Percentiles rank a stretch among this genome's conserved stretches.
Conservation (phyloP, 495 filamentous ascomycete genomes). For the Chaetomium cochliodes region DNA sequence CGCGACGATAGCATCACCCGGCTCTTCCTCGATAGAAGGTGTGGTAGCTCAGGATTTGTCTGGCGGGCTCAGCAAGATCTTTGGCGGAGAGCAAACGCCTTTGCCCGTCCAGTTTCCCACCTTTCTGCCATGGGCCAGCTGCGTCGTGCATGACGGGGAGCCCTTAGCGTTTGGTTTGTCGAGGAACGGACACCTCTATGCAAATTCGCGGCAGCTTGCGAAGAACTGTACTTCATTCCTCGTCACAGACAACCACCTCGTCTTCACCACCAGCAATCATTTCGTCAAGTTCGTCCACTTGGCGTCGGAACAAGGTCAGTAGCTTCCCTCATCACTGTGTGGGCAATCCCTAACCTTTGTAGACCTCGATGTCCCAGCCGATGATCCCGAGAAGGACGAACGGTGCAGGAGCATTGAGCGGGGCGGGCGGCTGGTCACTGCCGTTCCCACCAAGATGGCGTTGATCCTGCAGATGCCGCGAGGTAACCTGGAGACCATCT, state of each 20-base stretch:
- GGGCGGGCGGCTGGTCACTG: conserved; percentile 80
- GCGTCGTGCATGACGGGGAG: conserved; percentile 40
- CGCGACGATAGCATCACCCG: conserved; percentile 24
- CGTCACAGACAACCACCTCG: conserved; percentile 75
- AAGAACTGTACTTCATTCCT: conserved; percentile 90
- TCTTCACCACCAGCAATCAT: conserved; percentile 89
- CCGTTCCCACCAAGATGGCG: conserved; percentile 80
- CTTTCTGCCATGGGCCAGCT: conserved; percentile 55
- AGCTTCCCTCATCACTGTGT: neutral
- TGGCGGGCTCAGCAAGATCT: conserved; percentile 36
- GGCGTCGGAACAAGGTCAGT: conserved; percentile 61
- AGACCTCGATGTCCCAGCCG: conserved; percentile 78
- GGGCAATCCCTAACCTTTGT: conserved; percentile 19
- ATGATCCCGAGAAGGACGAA: conserved; percentile 90
- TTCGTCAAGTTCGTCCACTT: conserved; percentile 92
- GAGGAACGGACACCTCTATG: conserved; percentile 71
- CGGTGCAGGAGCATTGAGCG: conserved; percentile 89
- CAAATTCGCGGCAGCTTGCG: conserved; percentile 67
- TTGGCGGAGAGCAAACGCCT: conserved; percentile 9
- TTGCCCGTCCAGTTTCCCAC: conserved; percentile 37
- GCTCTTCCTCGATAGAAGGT: conserved; percentile 15
- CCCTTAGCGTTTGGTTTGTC: conserved; percentile 63
- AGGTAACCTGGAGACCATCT: conserved; percentile 94
- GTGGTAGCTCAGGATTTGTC: conserved; percentile 39
- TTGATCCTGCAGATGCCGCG: conserved; percentile 89